These are phyloP conservation scores for Epichloe sibirici DNA, from an alignment of 2,329 filamentous ascomycete species.

Conservation along the genomic window DNA sequence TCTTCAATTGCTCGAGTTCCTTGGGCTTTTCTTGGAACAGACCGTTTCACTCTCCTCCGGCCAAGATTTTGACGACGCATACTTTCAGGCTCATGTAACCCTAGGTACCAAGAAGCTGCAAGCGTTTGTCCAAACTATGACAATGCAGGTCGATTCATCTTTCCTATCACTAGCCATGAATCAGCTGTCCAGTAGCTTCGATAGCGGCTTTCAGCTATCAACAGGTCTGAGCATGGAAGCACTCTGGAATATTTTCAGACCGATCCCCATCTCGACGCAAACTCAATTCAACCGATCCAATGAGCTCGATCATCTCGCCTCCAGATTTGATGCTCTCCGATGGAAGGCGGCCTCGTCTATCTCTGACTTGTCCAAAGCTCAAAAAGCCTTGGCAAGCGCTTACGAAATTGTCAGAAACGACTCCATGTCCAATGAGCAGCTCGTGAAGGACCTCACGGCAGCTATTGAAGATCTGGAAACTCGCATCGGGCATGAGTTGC, in stretches of 20 bases:
- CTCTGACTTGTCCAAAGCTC: constrained; percentile 38
- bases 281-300: constrained; percentile 32
- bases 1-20: constrained; percentile 18
- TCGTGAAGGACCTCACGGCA: constrained; percentile 35
- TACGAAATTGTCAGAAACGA: constrained; percentile 40
- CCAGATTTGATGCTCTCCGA: constrained; percentile 46
- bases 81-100: constrained; percentile 50
- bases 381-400: constrained; percentile 40
- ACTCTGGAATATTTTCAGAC: constrained; percentile 64
- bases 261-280: constrained; percentile 39
- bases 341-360: constrained; percentile 45
- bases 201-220: constrained; percentile 56
- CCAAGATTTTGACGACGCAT: constrained; percentile 45
- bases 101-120: constrained; percentile 34
- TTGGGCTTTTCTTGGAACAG: constrained; percentile 43
- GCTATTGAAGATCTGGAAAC: constrained; percentile 42
- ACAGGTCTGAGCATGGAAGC: constrained; percentile 71
- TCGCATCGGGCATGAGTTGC: constrained; percentile 29
- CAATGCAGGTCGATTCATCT: constrained; percentile 17
- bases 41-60: constrained; percentile 36
- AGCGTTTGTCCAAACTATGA: constrained; percentile 15
- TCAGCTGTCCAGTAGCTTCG: constrained; percentile 45
- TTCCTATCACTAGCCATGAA: constrained; percentile 29
- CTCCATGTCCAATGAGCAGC: constrained; percentile 27
- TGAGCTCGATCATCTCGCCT: constrained; percentile 43